Base-by-base conservation (phyloP, 139 green algal genomes). In the Pleodorina starrii region DNA sequence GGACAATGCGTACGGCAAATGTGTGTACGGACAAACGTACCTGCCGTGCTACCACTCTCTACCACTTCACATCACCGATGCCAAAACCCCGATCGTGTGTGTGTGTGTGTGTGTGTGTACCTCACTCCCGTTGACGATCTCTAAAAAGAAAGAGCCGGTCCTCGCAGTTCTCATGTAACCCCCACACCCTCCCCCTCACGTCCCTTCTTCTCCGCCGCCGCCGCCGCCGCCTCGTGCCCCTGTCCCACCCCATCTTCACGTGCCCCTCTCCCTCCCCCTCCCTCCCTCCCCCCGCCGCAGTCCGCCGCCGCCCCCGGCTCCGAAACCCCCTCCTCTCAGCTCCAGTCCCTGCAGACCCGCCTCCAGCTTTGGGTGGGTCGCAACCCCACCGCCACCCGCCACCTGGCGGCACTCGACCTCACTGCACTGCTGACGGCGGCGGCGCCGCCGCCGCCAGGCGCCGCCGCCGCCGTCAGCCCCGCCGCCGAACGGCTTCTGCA, bases 311-410 rank as follows among this genome's bases (percentile, higher is more conserved):
- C n/a, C 32, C 9, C 68, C 68, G 36, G 32, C 14, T n/a, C 6
- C 12, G 32, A n/a, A 1, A 32, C 46, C 6, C 32, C 38, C 35
- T 2, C 68, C 68, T n/a, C 19, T 29, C 68, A 76, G 68, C 68
- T 76, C 35, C 68, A 46, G 68, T 17, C 68, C 32, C 44, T 88
- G 68, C 83, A 88, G 83, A 38, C 35, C 66, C 66, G 83, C 0
- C 10, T 88, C 66, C 83, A 88, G 83, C 69, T 88, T 16, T 88
- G 83, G 83, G 10, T 80, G 1, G 83, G 83, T 23, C 83, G 83
- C 44, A 51, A 88, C 68, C 83, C 83, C 32, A n/a, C 66, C 5
- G 83, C 83, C 23, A 25, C 25, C 4, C 35, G 17, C 0, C 48
- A 29, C 10, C 83, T 88, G 1, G 68, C 46, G 19, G 0, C 83